These are phyloP conservation scores for Tetragonia tetragonoides DNA, from an alignment of 148 eudicot species.

Conservation along the genomic window DNA sequence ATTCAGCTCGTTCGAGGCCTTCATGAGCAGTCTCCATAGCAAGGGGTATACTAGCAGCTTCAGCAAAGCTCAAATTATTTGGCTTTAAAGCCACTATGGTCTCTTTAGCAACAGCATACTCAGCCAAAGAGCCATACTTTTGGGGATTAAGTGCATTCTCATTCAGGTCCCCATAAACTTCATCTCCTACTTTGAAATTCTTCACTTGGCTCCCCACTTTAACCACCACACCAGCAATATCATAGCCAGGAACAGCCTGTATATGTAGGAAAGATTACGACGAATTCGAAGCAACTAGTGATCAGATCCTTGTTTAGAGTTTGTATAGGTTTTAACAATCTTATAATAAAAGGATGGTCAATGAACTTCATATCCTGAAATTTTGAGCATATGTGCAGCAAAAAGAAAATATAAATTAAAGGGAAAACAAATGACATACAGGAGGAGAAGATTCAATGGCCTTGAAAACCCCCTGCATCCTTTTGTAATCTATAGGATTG, in stretches of 20 bases:
- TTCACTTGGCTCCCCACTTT: conserved; percentile 62
- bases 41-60: conserved; percentile 66
- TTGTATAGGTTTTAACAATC: no score
- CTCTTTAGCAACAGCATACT: conserved; percentile 41
- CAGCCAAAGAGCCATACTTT: conserved; percentile 59
- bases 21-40: conserved; percentile 73
- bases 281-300: no score
- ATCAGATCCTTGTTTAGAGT: no score
- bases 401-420: no score
- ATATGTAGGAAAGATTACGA: no score
- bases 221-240: conserved; percentile 66
- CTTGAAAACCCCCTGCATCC: no score
- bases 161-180: conserved; percentile 64
- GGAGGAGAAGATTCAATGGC: no score
- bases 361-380: no score
- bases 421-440: not conserved
- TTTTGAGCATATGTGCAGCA: no score
- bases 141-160: conserved; percentile 56
- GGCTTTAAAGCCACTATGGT: conserved; percentile 56
- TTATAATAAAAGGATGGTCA: no score
- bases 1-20: conserved; percentile 63
- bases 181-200: conserved; percentile 61
- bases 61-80: conserved; percentile 52
- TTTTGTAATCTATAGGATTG: no score
- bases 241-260: conserved; percentile 50